phyloP scores from a whole-genome alignment of 176 grass and related monocot genomes.

The Ensete glaucum region DNA sequence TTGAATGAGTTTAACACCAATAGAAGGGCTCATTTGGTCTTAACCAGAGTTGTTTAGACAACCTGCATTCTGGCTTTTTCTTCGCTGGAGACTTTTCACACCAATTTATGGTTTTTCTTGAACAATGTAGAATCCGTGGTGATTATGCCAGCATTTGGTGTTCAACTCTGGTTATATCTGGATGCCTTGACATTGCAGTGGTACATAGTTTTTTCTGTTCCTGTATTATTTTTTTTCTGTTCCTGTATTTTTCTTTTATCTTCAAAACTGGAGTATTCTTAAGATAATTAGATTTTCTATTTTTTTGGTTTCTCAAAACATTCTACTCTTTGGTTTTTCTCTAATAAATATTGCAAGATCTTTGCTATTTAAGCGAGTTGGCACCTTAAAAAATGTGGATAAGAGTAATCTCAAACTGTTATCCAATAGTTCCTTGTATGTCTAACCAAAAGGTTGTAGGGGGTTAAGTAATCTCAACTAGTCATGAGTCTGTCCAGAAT shows the following conservation, averaged over 20 bases:
- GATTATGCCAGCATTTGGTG: slow-evolving; percentile 66
- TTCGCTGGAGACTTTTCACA: background rate
- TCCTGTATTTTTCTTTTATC: background rate
- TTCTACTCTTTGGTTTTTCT: too few species aligned
- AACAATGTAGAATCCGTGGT: slow-evolving; percentile 54
- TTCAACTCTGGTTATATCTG: slow-evolving; percentile 29
- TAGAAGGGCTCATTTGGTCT: background rate
- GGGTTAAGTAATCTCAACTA: too few species aligned
- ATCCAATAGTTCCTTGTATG: too few species aligned
- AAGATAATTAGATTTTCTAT: too few species aligned
- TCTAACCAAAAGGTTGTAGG: too few species aligned
- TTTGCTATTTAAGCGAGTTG: too few species aligned
- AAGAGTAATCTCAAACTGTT: too few species aligned
- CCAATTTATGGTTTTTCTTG: slow-evolving; percentile 3
- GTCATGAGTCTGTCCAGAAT: too few species aligned
- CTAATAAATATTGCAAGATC: too few species aligned
- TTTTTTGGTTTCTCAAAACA: too few species aligned
- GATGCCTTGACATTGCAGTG: background rate
- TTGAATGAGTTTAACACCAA: background rate
- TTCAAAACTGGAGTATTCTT: background rate
- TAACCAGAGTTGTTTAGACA: background rate
- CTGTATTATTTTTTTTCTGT: background rate
- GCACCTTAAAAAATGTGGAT: too few species aligned
- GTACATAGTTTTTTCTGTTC: background rate
- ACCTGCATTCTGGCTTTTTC: background rate